Base-by-base conservation (phyloP, 768 basidiomycete genomes). In the Rhodosporidiobolus odoratus region DNA sequence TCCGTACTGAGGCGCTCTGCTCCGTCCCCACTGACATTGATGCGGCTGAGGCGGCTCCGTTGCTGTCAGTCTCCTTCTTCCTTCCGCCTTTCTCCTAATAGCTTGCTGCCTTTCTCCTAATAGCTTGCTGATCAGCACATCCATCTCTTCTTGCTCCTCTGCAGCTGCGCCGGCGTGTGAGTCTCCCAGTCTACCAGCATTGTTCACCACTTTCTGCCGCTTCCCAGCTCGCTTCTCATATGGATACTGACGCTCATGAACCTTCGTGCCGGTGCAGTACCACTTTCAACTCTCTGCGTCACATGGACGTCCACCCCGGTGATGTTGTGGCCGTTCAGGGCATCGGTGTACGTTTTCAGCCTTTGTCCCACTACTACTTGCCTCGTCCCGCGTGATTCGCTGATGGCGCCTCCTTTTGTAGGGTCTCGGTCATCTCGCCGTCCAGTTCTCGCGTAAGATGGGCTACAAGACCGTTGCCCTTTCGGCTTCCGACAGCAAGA, bases 301-400 rank as follows among this genome's bases (percentile, higher is more conserved):
- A 81, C 45, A 79, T 79, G 73, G 56, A 70, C 27, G 52, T 78
- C n/a, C 69, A 57, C 23, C 77, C 80, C 0, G 82, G 80, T 4
- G 80, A 81, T 25, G 74, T 79, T 23, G 80, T 82, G 13, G 82
- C 80, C 0, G 75, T 83, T 4, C 81, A 81, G 47, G 83, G 82
- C 21, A 74, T 83, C 53, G 76, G 74, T 37, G 66, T 45, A 23
- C 43, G 43, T 45, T 45, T 45, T 45, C 43, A 45, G 12, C 43
- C 43, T 45, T 45, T 45, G 12, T 23, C 43, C 43, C 23, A 45
- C 43, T 23, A 60, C 35, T 32, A 57, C 21, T 54, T 34, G 5
- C 40, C 15, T 43, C 30, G 53, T 54, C 40, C 45, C 65, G 16
- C 40, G n/a, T n/a, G n/a, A n/a, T n/a, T n/a, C n/a, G n/a, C n/a